Evolutionary conservation across 2,329 filamentous ascomycete genomes (phyloP), one percentile per base, ranked within the genome.

Genomic region (Penicillium brevicompactum): DNA sequence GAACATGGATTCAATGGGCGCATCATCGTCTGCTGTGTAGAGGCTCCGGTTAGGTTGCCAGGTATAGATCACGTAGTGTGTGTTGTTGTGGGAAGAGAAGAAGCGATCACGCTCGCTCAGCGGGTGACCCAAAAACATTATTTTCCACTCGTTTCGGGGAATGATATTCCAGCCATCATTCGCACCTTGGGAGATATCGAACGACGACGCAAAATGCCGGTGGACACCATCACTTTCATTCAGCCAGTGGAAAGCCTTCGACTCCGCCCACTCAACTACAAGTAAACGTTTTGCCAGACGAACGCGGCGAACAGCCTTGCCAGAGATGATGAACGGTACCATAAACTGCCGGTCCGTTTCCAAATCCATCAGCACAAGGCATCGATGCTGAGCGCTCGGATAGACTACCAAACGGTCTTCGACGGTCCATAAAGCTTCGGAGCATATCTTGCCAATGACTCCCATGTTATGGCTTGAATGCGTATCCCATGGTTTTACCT

Each of bases 191-290:
- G 49, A 61, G 9, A 87, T 70, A 57, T 85, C 80, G 64, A 82
- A 87, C 1, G 81, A 82, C 2, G 83, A 85, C 5, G 82, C 84
- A 65, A 83, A 87, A 68, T 87, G 84, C 5, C 80, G 77, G 68
- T 83, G 79, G 1, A 83, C 80, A 1, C 74, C 72, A 58, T 82
- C 80, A 46, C 72, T 71, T 53, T 80, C 77, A 65, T 83, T 82
- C 21, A 82, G 67, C 66, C 79, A 77, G 65, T 83, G 79, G 57
- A 78, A 82, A 1, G 80, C 72, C 27, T 78, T 73, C 2, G 74
- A 68, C 63, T 85, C 82, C 47, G 82, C 84, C 84, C 85, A 87
- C 66, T 87, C 85, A n/a, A 88, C 71, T 16, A 87, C 64, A n/a
- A 88, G 71, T n/a, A 86, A 73, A 2, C 75, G 74, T 32, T 80